A percentile compares a stretch with the other conserved stretches of the same genome.
Evolutionary conservation across 257 asterid genomes (phyloP).

Genomic region (Rehmannia glutinosa): DNA sequence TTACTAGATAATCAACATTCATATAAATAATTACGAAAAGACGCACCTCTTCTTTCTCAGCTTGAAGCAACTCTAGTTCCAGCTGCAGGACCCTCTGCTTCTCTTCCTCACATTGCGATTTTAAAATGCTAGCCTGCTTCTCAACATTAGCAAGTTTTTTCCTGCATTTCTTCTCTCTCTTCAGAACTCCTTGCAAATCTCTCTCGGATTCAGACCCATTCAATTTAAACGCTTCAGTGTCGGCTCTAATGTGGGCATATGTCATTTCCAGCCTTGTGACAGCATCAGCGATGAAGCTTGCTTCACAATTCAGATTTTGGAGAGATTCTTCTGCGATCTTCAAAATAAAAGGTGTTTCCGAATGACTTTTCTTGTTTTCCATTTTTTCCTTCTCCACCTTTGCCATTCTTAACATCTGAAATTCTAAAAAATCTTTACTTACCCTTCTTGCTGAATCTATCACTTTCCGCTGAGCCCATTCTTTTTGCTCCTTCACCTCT

Average conservation of each 20-base stretch:
- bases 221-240: too few species aligned
- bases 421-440: slow-evolving; percentile 11
- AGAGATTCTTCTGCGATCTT: slow-evolving; percentile 15
- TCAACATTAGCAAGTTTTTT: too few species aligned
- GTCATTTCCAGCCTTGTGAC: background rate
- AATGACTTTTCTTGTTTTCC: background rate
- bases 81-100: too few species aligned
- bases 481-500: background rate
- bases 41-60: slow-evolving; percentile 29
- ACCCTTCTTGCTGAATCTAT: slow-evolving; percentile 12
- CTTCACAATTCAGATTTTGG: background rate
- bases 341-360: background rate
- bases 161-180: too few species aligned
- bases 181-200: too few species aligned
- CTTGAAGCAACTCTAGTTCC: slow-evolving; percentile 20
- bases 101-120: too few species aligned
- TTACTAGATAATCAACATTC: background rate
- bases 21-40: too few species aligned
- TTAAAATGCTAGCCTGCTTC: too few species aligned
- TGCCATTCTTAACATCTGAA: slow-evolving; percentile 16
- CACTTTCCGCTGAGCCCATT: too few species aligned
- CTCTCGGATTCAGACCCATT: too few species aligned
- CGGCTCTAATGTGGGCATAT: too few species aligned
- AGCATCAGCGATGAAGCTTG: background rate
- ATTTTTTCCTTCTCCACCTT: background rate